A percentile compares a stretch with the other conserved stretches of the same genome.
Evolutionary conservation across 139 green algal genomes (phyloP).

Genomic region (Chara braunii): DNA sequence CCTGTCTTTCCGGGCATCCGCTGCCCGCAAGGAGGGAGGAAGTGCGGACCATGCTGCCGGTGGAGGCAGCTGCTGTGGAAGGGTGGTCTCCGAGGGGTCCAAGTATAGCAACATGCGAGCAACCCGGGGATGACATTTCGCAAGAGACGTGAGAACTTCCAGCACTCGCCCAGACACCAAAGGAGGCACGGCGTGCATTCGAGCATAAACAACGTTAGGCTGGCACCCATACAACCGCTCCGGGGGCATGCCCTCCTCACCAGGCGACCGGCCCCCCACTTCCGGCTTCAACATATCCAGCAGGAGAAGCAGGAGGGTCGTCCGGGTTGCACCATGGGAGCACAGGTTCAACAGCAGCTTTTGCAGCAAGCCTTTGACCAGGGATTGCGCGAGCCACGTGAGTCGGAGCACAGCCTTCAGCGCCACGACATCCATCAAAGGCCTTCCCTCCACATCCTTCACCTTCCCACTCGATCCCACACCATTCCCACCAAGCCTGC

Average conservation of each 20-base stretch:
- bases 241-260: constrained; percentile 8
- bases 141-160: constrained; percentile 60
- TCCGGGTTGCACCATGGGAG: constrained; percentile 49
- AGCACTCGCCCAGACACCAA: constrained; percentile 53
- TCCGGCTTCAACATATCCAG: constrained; percentile 53
- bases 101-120: constrained; percentile 49
- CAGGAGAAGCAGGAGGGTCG: constrained; percentile 48
- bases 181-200: constrained; percentile 26
- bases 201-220: constrained; percentile 38
- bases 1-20: constrained; percentile 47
- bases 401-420: constrained; percentile 61
- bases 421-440: constrained; percentile 58
- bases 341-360: constrained; percentile 75
- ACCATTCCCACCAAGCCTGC: not conserved
- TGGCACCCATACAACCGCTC: constrained; percentile 35
- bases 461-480: not conserved
- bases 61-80: not conserved
- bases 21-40: constrained; percentile 4
- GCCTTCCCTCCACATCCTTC: constrained; percentile 39
- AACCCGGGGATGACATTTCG: constrained; percentile 46
- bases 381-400: constrained; percentile 50
- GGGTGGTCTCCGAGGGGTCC: not conserved
- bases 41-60: not conserved
- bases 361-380: constrained; percentile 60
- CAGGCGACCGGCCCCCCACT: not conserved